Evolutionary conservation across 441 rosid genomes (phyloP).

Genomic region (Biscutella auriculata): DNA sequence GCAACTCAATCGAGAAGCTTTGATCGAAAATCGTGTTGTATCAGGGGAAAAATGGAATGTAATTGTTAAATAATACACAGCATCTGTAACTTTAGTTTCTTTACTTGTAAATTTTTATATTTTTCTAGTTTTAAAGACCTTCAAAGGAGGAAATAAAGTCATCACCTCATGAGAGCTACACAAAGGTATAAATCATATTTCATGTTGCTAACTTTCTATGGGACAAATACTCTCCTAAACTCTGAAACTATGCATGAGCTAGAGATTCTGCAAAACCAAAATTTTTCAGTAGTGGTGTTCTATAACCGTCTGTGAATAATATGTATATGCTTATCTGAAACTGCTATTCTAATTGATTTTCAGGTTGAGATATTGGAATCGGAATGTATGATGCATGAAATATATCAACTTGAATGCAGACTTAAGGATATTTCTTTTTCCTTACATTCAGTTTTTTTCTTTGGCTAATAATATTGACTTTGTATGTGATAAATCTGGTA

Average conservation of each 20-base stretch:
- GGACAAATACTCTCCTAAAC: neutral
- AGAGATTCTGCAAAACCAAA: neutral
- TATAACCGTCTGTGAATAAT: neutral
- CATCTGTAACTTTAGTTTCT: neutral
- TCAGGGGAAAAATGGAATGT: conserved; percentile 53
- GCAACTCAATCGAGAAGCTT: conserved; percentile 44
- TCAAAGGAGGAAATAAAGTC: conserved; percentile 27
- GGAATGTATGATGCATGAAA: conserved; percentile 21
- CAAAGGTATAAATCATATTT: conserved; percentile 15
- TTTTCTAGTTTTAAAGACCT: conserved; percentile 28
- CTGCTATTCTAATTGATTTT: conserved; percentile 3
- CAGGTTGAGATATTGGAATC: conserved; percentile 54
- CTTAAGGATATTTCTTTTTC: conserved; percentile 83
- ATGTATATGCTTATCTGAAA: neutral
- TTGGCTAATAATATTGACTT: neutral
- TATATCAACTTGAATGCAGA: conserved; percentile 40
- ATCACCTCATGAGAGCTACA: conserved; percentile 61
- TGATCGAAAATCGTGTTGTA: conserved; percentile 25
- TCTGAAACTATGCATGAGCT: neutral
- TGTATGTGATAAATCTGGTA: neutral
- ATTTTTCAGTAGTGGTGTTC: too few species aligned
- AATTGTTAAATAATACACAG: conserved; percentile 4
- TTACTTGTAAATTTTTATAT: neutral
- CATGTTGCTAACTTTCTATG: neutral
- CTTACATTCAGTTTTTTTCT: conserved; percentile 64